These are phyloP conservation scores for Trichoderma endophyticum DNA, from an alignment of 2,329 filamentous ascomycete genomes.

Conservation along the genomic window DNA sequence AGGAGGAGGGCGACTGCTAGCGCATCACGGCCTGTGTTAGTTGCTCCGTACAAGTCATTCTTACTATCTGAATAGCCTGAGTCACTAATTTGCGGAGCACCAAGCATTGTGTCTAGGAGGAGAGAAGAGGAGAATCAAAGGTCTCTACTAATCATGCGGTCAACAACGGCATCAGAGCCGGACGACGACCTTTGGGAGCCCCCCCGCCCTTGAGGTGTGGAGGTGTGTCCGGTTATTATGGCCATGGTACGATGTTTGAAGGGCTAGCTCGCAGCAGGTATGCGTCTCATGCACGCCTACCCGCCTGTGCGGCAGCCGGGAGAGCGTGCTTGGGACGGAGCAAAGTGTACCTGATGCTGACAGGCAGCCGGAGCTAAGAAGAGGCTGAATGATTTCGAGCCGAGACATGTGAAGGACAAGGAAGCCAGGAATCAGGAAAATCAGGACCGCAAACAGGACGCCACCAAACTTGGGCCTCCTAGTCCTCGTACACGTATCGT, in stretches of 20 bases:
- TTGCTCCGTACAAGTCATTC: not conserved
- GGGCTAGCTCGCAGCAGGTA: not conserved
- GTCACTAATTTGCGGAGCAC: not conserved
- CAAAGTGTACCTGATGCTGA: not conserved
- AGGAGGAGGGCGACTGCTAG: not conserved
- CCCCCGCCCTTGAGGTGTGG: not conserved
- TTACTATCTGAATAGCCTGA: not conserved
- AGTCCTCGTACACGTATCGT: not conserved
- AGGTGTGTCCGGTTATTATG: not conserved
- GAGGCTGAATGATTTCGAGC: not conserved
- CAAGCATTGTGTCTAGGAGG: not conserved
- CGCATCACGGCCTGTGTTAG: not conserved
- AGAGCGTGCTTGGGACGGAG: not conserved
- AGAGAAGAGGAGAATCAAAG: not conserved
- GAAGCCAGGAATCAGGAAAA: not conserved
- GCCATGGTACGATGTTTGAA: not conserved
- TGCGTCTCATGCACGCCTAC: conserved; percentile 4
- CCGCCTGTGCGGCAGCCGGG: not conserved
- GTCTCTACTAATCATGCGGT: not conserved
- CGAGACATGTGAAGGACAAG: not conserved
- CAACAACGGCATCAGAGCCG: not conserved
- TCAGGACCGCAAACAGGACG: not conserved
- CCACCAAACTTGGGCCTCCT: not conserved
- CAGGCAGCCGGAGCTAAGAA: not conserved
- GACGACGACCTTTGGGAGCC: not conserved